These are phyloP conservation scores for Hydnomerulius pinastri DNA, from an alignment of 768 basidiomycete genomes.

Conservation along the genomic window DNA sequence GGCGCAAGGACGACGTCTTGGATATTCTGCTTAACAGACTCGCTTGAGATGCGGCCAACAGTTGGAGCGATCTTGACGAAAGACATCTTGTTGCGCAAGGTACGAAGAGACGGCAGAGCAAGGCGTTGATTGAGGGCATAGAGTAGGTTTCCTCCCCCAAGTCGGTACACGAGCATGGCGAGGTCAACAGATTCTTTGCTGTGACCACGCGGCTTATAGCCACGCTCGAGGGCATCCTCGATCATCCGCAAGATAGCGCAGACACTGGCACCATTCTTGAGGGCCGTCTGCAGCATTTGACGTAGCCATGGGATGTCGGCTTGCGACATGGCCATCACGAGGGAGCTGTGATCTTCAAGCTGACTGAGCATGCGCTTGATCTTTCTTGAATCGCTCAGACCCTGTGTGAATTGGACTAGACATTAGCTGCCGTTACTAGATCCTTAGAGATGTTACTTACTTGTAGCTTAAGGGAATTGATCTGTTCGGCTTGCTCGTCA, in stretches of 20 bases:
- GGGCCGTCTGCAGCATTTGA: background rate
- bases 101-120: slow-evolving; percentile 11
- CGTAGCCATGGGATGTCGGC: slow-evolving; percentile 3
- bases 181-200: slow-evolving; percentile 10
- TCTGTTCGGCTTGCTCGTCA: background rate
- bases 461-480: background rate
- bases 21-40: slow-evolving; percentile 11
- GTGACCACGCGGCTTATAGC: background rate
- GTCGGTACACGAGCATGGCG: background rate
- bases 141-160: slow-evolving; percentile 10
- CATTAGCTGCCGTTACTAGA: too few relatives aligned
- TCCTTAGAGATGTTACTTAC: too few relatives aligned
- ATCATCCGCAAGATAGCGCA: slow-evolving; percentile 4
- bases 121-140: slow-evolving; percentile 14
- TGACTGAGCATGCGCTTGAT: background rate
- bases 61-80: slow-evolving; percentile 10
- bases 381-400: too few relatives aligned
- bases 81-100: background rate
- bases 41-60: background rate
- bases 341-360: background rate
- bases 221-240: slow-evolving; percentile 1
- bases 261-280: slow-evolving; percentile 10
- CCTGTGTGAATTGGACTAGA: too few relatives aligned
- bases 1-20: slow-evolving; percentile 4
- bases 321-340: slow-evolving; percentile 4